Base-by-base conservation (phyloP, 139 green algal genomes). In the Tetradesmus obliquus region DNA sequence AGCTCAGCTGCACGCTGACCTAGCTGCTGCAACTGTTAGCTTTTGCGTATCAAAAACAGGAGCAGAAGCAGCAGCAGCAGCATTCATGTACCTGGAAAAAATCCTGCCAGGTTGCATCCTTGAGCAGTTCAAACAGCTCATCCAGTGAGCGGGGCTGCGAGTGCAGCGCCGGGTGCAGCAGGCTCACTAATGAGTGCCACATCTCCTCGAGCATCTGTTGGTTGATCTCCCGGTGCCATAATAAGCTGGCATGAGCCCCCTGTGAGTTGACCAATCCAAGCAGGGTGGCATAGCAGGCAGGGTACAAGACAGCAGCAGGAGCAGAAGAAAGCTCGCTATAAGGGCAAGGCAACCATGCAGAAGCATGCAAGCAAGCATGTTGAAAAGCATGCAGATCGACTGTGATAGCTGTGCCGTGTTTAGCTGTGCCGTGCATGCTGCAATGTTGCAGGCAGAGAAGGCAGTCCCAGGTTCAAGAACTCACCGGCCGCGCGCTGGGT, bases 91-190 rank as follows among this genome's bases (percentile, higher is more conserved):
- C 88, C 13, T 82, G 54, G 24, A 58, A 91, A 53, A 91, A 91
- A 7, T 91, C 87, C 0, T 79, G 20, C 87, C 87, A 91, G 69
- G 87, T 91, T 13, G 81, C 72, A 19, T 85, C 69, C 62, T 85
- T 85, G 54, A 82, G 79, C 22, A 86, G 22, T 57, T 57, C n/a
- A 90, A 90, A 55, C 20, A 60, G 45, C 15, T 32, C 4, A 79
- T 84, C 69, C 20, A 58, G 24, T 60, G 54, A 10, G 32, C 5
- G 24, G 84, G 13, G 24, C 32, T 55, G 24, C 12, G 12, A 8
- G 12, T 10, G 76, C 53, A 86, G 4, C 15, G 53, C 79, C 12
- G 88, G 88, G 57, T 87, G 57, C 79, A 60, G 53, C 12, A 51
- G 88, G 82, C 17, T 19, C 66, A 76, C 66, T 19, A 89, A 53